A percentile compares a stretch with the other conserved stretches of the same genome.
These are phyloP conservation scores for Torulaspora indica DNA, from an alignment of 805 yeast species.

Conservation along the genomic window DNA sequence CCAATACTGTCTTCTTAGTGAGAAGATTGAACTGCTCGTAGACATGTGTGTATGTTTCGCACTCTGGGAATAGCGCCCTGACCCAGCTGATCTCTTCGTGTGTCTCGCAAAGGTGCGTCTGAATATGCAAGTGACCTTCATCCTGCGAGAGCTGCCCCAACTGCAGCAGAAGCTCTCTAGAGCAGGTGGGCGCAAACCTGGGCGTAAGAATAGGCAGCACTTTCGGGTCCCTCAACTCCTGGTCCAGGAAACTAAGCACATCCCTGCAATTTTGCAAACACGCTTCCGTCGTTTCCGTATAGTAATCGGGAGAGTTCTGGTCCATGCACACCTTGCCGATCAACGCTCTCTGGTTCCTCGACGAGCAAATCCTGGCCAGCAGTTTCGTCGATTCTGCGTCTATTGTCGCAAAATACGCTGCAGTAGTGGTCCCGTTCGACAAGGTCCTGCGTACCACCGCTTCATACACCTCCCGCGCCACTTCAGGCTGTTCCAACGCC, in stretches of 20 bases:
- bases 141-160: constrained; percentile 55
- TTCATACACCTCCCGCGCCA: constrained; percentile 60
- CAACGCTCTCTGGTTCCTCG: constrained; percentile 77
- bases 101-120: constrained; percentile 90
- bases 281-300: constrained; percentile 53
- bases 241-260: constrained; percentile 53
- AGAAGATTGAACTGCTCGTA: constrained; percentile 62
- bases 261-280: constrained; percentile 50
- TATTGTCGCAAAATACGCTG: constrained; percentile 86
- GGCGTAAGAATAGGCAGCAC: constrained; percentile 84
- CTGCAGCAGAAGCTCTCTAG: constrained; percentile 54
- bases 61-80: constrained; percentile 63
- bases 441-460: constrained; percentile 68
- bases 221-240: constrained; percentile 48
- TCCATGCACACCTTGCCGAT: constrained; percentile 96
- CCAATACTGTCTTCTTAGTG: constrained; percentile 65
- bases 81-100: constrained; percentile 72
- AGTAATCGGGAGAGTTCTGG: constrained; percentile 68
- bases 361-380: constrained; percentile 65
- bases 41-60: constrained; percentile 65
- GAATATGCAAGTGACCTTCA: constrained; percentile 53
- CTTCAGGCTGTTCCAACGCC: constrained; percentile 47
- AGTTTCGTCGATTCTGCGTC: constrained; percentile 70
- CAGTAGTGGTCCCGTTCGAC: constrained; percentile 82
- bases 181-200: constrained; percentile 87